A percentile compares a stretch with the other conserved stretches of the same genome.
These are phyloP conservation scores for Biancaea sappan DNA, from an alignment of 306 rosid genomes.

Conservation along the genomic window DNA sequence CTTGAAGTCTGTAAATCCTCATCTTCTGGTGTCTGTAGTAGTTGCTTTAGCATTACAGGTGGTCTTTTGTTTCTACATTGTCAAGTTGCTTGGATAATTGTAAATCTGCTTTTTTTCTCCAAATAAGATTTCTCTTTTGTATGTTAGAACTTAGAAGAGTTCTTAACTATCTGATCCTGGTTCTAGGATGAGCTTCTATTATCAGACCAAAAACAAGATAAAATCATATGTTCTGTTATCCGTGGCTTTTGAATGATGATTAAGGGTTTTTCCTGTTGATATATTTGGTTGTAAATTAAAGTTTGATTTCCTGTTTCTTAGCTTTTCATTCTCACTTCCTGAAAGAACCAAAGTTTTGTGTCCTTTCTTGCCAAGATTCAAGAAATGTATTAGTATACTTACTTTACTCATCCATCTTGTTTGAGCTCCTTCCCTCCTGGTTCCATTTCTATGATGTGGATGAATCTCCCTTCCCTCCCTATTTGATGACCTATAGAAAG, in stretches of 20 bases:
- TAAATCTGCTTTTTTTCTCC: background rate
- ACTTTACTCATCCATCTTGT: background rate
- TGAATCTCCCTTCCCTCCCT: background rate
- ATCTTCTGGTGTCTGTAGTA: background rate
- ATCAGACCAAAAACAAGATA: background rate
- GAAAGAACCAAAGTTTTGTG: too few relatives aligned
- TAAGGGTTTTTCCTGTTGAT: background rate
- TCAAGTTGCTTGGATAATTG: conserved; percentile 2
- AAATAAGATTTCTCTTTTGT: background rate
- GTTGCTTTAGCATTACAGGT: background rate
- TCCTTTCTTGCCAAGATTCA: background rate
- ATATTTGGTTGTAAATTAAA: background rate
- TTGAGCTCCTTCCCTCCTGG: background rate
- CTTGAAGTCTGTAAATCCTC: background rate
- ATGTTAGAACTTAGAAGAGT: background rate
- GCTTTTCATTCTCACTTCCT: background rate
- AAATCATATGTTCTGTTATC: background rate
- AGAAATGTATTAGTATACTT: background rate
- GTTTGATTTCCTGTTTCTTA: background rate
- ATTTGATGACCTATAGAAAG: background rate
- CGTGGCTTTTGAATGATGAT: background rate
- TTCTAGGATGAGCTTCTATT: background rate
- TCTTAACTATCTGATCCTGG: background rate
- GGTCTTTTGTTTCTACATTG: background rate
- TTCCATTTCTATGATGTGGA: background rate